Base-by-base conservation (phyloP, 1,284 basidiomycete genomes). In the Peniophora sp. region DNA sequence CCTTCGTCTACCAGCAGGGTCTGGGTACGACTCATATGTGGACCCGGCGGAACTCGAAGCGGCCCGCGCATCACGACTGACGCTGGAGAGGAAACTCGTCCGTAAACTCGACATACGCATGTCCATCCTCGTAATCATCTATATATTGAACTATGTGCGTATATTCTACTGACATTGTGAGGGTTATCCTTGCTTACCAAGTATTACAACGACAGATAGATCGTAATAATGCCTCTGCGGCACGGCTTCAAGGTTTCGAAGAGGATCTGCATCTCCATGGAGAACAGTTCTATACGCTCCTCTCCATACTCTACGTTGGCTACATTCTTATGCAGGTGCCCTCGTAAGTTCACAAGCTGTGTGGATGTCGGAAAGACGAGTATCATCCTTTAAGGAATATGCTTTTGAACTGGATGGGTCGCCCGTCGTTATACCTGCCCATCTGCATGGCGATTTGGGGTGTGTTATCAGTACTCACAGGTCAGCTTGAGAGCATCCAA, bases 261-360 rank as follows among this genome's bases (percentile, higher is more conserved):
- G 64, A 70, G 45, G 87, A 89, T 60, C 70, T 91, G n/a, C 60
- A 76, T 27, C 69, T 89, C 36, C 68, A 75, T 48, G 83, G 79
- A 20, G 70, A 70, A 43, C 73, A 89, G 60, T 90, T 89, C 62
- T 75, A 81, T 6, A 85, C 83, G 0, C 66, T 89, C 24, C 65
- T 92, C 25, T 81, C 81, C n/a, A 80, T 90, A 53, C 76, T 91
- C 36, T 90, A 87, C 58, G 77, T 89, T 47, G 87, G 85, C 23
- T 90, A 92, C 59, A 81, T 87, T 54, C 64, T 87, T 50, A 86
- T 89, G 81, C 88, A 91, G 63, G 77, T 86, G 45, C 85, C 84
- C 11, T 86, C 83, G 81, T 85, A 60, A 62, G 78, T 67, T 19
- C 24, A 19, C 43, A 20, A 48, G 47, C 23, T 36, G 48, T 41